Evolutionary conservation across 2,329 filamentous ascomycete genomes (phyloP), one percentile per base, ranked within the genome.

Genomic region (Boeremia lycopersici): DNA sequence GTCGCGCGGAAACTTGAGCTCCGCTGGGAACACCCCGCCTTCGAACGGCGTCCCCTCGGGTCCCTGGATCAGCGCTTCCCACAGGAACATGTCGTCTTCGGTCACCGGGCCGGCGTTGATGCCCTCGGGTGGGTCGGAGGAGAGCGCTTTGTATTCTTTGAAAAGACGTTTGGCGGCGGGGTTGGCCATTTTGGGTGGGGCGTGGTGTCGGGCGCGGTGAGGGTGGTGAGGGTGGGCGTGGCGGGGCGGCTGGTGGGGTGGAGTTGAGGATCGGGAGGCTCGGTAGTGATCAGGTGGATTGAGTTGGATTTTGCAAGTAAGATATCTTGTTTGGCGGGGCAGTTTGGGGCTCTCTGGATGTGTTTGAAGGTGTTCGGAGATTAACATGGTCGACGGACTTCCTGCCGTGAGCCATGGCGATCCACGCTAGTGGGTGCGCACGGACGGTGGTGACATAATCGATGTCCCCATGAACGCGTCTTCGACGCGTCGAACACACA

Each of bases 11-110:
- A 99, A 99, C 50, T 82, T 83, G 60, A 99, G 84, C 59, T 87
- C 82, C 29, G 93, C 92, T 63, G 90, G 89, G 81, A 98, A 99
- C 78, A 96, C 93, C 65, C 91, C 95, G 73, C 93, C 93, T 96
- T 75, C 93, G 68, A 96, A 99, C 0, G 95, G 95, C 1, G 95
- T 99, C 59, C 89, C 95, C 71, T 96, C 93, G 11, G 95, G 95
- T 0, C 95, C 95, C 76, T 96, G 89, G 69, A 99, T 98, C 59
- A 98, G 81, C 8, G 93, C 95, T 79, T 99, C 95, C 95, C 95
- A 99, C 70, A 91, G 82, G 68, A 97, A 90, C 72, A 98, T 87
- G 79, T 99, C 92, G 75, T 98, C 95, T 81, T 99, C 95, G 62
- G 85, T 89, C 57, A 97, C 82, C 30, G 95, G 95, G 17, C 95